These are phyloP conservation scores for Hortaea sp. DNA, from an alignment of 2,329 filamentous ascomycete species.

Conservation along the genomic window DNA sequence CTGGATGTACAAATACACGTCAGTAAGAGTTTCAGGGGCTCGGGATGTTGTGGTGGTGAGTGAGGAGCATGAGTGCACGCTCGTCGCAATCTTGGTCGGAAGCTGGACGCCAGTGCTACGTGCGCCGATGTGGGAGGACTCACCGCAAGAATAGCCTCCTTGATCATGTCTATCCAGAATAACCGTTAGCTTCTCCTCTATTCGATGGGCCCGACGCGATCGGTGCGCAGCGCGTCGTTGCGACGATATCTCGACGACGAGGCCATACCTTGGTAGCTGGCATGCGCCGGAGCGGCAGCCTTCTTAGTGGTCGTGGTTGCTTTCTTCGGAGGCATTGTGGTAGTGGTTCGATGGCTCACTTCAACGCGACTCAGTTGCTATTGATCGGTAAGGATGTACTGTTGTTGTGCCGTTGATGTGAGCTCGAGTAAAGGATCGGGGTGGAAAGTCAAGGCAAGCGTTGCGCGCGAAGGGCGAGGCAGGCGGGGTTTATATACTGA, in stretches of 20 bases:
- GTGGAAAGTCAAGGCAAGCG: background rate
- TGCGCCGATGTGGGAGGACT: conserved; percentile 46
- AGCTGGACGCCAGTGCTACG: conserved; percentile 18
- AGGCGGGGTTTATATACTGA: background rate
- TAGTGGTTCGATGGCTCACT: conserved; percentile 15
- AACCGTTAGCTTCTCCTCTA: conserved; percentile 42
- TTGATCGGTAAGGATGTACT: conserved; percentile 7
- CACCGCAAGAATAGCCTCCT: conserved; percentile 60
- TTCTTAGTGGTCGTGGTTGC: conserved; percentile 45
- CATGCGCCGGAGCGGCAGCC: conserved; percentile 44
- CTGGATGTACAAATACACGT: conserved; percentile 42
- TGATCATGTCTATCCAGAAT: conserved; percentile 55
- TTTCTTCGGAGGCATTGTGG: conserved; percentile 54
- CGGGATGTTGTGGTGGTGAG: background rate
- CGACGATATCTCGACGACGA: background rate
- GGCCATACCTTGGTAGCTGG: conserved; percentile 55
- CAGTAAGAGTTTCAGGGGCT: conserved; percentile 29
- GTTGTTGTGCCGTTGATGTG: conserved; percentile 1
- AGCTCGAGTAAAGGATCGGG: conserved; percentile 1
- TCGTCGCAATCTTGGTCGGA: conserved; percentile 11
- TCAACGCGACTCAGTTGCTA: conserved; percentile 28
- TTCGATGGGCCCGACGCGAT: background rate
- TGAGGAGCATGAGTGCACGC: conserved; percentile 5
- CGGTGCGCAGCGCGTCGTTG: background rate
- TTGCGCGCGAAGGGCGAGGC: background rate